Evolutionary conservation across 306 rosid species (phyloP).

Genomic region (Medicago lupulina): DNA sequence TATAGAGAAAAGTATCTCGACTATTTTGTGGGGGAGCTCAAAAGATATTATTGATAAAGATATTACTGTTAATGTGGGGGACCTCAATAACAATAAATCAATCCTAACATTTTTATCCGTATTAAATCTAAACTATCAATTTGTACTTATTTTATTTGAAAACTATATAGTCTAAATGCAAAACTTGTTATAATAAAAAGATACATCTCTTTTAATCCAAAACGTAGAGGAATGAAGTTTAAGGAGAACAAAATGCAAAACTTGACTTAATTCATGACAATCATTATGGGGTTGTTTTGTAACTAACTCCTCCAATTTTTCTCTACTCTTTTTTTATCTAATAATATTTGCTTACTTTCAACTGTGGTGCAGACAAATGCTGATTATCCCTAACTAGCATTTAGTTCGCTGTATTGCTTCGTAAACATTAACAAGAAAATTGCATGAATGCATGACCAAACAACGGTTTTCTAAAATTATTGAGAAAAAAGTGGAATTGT

Average conservation of each 20-base stretch:
- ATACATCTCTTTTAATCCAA: no score
- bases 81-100: background rate
- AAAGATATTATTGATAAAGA: no score
- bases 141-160: background rate
- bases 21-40: background rate
- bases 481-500: conserved; percentile 26
- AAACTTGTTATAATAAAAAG: background rate
- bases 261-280: background rate
- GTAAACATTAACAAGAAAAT: conserved; percentile 20
- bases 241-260: background rate
- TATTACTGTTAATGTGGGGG: background rate
- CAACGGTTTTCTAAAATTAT: conserved; percentile 18
- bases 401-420: conserved; percentile 2
- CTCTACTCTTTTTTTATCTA: background rate
- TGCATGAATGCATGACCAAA: conserved; percentile 20
- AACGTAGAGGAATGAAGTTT: background rate
- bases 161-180: background rate
- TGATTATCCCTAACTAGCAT: background rate
- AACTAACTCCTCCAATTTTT: background rate
- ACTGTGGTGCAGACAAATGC: conserved; percentile 4
- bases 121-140: background rate
- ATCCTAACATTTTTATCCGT: conserved; percentile 10
- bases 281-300: background rate
- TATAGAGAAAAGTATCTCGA: background rate
- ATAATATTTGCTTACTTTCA: conserved; percentile 30